Base-by-base conservation (phyloP, 352 stramenopile genomes). In the Pythium grandisporangium region DNA sequence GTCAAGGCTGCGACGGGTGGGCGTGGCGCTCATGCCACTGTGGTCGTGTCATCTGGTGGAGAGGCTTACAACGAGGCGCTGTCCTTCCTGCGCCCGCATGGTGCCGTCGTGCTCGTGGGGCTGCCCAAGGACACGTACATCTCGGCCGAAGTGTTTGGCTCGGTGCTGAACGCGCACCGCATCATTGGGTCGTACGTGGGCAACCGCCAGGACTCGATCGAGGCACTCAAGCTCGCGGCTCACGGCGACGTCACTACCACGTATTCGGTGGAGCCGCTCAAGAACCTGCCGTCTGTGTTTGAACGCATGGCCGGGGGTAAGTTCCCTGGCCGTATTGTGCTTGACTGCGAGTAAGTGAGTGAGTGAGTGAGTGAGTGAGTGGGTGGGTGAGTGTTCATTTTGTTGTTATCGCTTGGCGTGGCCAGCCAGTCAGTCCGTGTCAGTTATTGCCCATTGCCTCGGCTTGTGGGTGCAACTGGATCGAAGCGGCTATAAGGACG, bases 1-100 rank as follows among this genome's bases (percentile, higher is more conserved):
- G 65, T 80, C 16, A 70, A 61, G 29, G 56, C 47, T 25, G 43
- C 51, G 5, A 80, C 70, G 0, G 63, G 44, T 8, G 70, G 70
- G 13, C 63, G 67, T 13, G 56, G 81, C 24, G 67, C 43, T n/a
- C 66, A 93, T 33, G 70, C 84, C 37, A 51, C 75, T 4, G 65
- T 96, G 27, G 45, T 96, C 2, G 73, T 93, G 32, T 85, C 83
- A 8, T 66, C 81, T 5, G 48, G 63, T 7, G 66, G 72, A 17
- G 55, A 55, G 17, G 55, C 69, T n/a, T 70, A 90, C 49, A 60
- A 66, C 6, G 48, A 74, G 13, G 63, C 80, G 8, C 40, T 87
- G 20, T 45, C 57, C 20, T 72, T 88, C 32, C 42, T 96, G 20
- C 70, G 72, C 48, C 56, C 68, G 22, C 61, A 77, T 26, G 84